These are phyloP conservation scores for Plenodomus biglobosus DNA, from an alignment of 2,329 filamentous ascomycete genomes.

Conservation along the genomic window DNA sequence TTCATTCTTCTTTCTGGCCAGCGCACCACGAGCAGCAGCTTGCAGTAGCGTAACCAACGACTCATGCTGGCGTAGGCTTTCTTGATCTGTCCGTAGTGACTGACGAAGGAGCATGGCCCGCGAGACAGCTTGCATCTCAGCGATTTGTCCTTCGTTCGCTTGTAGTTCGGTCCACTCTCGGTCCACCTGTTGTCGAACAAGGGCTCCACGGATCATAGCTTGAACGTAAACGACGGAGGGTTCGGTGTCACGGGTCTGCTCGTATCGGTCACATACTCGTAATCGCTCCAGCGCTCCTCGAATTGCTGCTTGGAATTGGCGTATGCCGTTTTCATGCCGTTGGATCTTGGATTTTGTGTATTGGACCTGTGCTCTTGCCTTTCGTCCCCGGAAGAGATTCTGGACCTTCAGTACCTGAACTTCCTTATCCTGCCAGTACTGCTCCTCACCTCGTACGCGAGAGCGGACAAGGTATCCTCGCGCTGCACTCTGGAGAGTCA, in stretches of 20 bases:
- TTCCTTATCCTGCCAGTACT: constrained; percentile 70
- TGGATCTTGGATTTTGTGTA: constrained; percentile 52
- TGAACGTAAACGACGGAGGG: constrained; percentile 58
- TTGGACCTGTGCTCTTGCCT: constrained; percentile 50
- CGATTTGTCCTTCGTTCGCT: constrained; percentile 54
- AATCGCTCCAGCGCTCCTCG: constrained; percentile 50
- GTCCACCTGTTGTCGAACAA: constrained; percentile 61
- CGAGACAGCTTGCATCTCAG: constrained; percentile 45
- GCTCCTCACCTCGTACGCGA: constrained; percentile 62
- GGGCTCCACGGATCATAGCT: constrained; percentile 63
- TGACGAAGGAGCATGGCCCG: constrained; percentile 48
- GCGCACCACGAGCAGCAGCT: constrained; percentile 61
- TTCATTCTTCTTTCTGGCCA: constrained; percentile 46
- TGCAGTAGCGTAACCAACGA: constrained; percentile 59
- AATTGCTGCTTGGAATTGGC: constrained; percentile 60
- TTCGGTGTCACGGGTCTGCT: constrained; percentile 64
- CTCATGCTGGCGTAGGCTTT: constrained; percentile 43
- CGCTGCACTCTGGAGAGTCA: constrained; percentile 74
- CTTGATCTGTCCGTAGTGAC: constrained; percentile 38
- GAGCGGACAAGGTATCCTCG: constrained; percentile 75
- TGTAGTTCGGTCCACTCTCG: constrained; percentile 38
- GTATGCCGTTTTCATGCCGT: constrained; percentile 49
- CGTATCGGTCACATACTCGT: constrained; percentile 56
- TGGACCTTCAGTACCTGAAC: constrained; percentile 76
- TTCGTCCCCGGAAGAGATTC: constrained; percentile 73